These are phyloP conservation scores for Amphicarpaea edgeworthii DNA, from an alignment of 306 rosid genomes.

Conservation along the genomic window DNA sequence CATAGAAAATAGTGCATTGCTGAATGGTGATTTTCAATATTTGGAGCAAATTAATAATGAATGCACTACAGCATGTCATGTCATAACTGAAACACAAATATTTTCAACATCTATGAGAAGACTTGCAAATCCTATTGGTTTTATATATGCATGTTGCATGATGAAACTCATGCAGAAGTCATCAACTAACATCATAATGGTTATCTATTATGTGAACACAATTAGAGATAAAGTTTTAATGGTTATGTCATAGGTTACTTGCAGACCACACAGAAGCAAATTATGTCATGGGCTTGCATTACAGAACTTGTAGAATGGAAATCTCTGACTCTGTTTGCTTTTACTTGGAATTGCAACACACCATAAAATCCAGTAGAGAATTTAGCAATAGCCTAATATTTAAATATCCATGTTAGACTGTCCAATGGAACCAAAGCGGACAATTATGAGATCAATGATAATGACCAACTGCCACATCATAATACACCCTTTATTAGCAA, in stretches of 20 bases:
- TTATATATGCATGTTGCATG: background rate
- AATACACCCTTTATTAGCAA: slow-evolving; percentile 24
- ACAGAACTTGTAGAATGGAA: slow-evolving; percentile 1
- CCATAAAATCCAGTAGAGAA: slow-evolving; percentile 8
- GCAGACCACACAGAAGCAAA: slow-evolving; percentile 10
- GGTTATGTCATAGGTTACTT: background rate
- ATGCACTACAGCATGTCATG: background rate
- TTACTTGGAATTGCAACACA: slow-evolving; percentile 15
- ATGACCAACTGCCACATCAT: slow-evolving; percentile 8
- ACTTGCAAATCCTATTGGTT: slow-evolving; percentile 9
- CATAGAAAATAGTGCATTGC: slow-evolving; percentile 17
- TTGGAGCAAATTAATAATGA: slow-evolving; percentile 19
- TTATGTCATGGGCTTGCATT: slow-evolving; percentile 1
- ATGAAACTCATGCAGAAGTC: slow-evolving; percentile 9
- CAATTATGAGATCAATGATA: slow-evolving; percentile 23
- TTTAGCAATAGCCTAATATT: slow-evolving; percentile 27
- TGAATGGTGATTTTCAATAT: background rate
- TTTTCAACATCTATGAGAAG: background rate
- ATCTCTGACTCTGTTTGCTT: background rate
- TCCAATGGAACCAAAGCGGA: slow-evolving; percentile 29
- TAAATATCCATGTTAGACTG: slow-evolving; percentile 1
- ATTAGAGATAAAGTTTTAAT: slow-evolving; percentile 13
- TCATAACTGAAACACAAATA: slow-evolving; percentile 19
- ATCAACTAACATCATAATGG: background rate
- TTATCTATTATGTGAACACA: background rate